These are phyloP conservation scores for Eucalyptus rudis DNA, from an alignment of 345 rosid species.

Conservation along the genomic window DNA sequence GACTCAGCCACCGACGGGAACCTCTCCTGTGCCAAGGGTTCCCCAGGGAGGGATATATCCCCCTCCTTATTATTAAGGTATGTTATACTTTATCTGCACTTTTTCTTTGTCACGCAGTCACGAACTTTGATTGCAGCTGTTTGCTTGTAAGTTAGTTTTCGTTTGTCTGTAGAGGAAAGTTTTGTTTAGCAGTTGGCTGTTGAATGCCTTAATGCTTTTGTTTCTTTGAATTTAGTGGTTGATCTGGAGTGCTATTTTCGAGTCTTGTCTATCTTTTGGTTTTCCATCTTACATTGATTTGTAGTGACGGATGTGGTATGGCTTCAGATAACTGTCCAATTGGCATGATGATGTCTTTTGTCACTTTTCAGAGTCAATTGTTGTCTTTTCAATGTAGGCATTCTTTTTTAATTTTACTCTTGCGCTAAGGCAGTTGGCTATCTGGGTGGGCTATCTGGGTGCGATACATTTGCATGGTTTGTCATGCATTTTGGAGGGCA, in stretches of 20 bases:
- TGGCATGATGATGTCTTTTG: background rate
- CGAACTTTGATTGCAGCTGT: background rate
- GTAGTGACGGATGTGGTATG: background rate
- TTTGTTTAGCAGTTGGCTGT: background rate
- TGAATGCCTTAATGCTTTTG: background rate
- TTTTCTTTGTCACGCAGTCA: background rate
- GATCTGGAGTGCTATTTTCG: background rate
- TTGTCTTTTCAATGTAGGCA: background rate
- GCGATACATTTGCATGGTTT: background rate
- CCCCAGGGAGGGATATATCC: constrained; percentile 75
- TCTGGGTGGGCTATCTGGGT: background rate
- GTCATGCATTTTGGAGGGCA: background rate
- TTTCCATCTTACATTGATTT: background rate
- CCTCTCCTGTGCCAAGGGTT: constrained; percentile 62
- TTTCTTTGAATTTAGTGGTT: background rate
- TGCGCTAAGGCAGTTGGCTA: background rate
- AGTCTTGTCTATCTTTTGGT: background rate
- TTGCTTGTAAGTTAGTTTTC: background rate
- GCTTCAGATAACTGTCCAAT: background rate
- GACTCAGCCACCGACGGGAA: constrained; percentile 49
- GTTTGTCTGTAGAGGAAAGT: background rate
- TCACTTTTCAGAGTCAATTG: background rate
- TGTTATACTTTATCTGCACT: background rate
- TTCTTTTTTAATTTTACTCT: background rate
- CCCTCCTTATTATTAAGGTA: constrained; percentile 71